These are phyloP conservation scores for Castanospermum australe DNA, from an alignment of 306 rosid species.

Conservation along the genomic window DNA sequence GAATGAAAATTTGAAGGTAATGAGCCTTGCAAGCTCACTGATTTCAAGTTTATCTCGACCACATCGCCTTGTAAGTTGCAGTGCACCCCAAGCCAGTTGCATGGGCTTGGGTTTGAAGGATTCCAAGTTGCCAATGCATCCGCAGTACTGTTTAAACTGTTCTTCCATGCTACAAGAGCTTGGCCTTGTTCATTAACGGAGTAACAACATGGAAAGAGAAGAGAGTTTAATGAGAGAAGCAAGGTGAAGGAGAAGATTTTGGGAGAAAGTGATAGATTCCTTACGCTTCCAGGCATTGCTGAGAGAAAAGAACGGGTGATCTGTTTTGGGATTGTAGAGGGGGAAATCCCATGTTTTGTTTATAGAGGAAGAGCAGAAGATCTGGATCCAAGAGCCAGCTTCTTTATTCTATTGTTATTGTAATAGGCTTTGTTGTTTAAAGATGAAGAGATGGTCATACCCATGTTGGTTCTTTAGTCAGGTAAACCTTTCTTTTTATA, in stretches of 20 bases:
- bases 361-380: constrained; percentile 65
- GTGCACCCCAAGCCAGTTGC: constrained; percentile 79
- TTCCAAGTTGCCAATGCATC: constrained; percentile 67
- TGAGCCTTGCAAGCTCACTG: constrained; percentile 66
- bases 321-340: constrained; percentile 69
- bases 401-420: constrained; percentile 36
- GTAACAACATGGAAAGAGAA: constrained; percentile 53
- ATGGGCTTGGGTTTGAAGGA: constrained; percentile 52
- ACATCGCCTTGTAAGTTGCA: constrained; percentile 67
- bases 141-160: constrained; percentile 48
- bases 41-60: constrained; percentile 51
- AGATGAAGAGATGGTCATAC: constrained; percentile 39
- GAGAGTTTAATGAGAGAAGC: constrained; percentile 43
- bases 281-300: constrained; percentile 66
- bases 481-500: constrained; percentile 2
- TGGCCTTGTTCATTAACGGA: constrained; percentile 81
- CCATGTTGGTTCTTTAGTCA: constrained; percentile 29
- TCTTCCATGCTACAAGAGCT: constrained; percentile 79
- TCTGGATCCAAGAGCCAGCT: constrained; percentile 48
- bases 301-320: constrained; percentile 47
- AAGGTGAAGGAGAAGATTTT: constrained; percentile 49
- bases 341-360: constrained; percentile 63
- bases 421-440: constrained; percentile 39
- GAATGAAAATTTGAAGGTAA: constrained; percentile 71
- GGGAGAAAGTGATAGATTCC: constrained; percentile 45